Percentiles rank a stretch among this genome's conserved stretches.
Evolutionary conservation across 805 yeast species (phyloP).

Genomic region (Spathaspora gorwiae): DNA sequence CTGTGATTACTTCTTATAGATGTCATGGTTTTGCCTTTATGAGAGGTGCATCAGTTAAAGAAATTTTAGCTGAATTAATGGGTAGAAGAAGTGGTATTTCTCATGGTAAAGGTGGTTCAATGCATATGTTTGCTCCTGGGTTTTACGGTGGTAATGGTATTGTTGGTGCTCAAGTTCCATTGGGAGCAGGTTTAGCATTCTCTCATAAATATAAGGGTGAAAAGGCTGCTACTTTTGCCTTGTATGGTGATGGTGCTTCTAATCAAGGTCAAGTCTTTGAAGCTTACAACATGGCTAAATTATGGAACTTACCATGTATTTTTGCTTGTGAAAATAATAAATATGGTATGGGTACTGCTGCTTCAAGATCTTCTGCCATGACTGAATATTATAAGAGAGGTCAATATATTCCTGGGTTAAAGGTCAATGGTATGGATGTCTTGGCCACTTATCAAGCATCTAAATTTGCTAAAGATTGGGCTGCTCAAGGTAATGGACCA

Average conservation of each 20-base stretch:
- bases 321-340: conserved; percentile 98
- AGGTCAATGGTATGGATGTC: conserved; percentile 98
- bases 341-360: conserved; percentile 99
- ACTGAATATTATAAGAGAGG: conserved; percentile 98
- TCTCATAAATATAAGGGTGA: conserved; percentile 93
- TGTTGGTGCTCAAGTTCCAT: conserved; percentile 98
- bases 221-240: conserved; percentile 71
- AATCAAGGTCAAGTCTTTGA: conserved; percentile 99
- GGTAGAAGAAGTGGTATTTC: conserved; percentile 95
- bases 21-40: conserved; percentile 98
- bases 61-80: conserved; percentile 91
- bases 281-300: conserved; percentile 97
- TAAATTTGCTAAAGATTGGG: conserved; percentile 95
- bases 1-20: conserved; percentile 94
- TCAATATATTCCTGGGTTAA: conserved; percentile 97
- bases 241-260: conserved; percentile 99
- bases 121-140: conserved; percentile 96
- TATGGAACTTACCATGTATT: conserved; percentile 93
- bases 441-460: conserved; percentile 94
- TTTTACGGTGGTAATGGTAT: conserved; percentile 99
- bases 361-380: conserved; percentile 93
- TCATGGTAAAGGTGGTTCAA: conserved; percentile 98
- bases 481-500: conserved; percentile 91
- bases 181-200: conserved; percentile 97
- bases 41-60: conserved; percentile 91